Evolutionary conservation across 805 yeast species (phyloP).

Genomic region (Citeromyces matritensis): DNA sequence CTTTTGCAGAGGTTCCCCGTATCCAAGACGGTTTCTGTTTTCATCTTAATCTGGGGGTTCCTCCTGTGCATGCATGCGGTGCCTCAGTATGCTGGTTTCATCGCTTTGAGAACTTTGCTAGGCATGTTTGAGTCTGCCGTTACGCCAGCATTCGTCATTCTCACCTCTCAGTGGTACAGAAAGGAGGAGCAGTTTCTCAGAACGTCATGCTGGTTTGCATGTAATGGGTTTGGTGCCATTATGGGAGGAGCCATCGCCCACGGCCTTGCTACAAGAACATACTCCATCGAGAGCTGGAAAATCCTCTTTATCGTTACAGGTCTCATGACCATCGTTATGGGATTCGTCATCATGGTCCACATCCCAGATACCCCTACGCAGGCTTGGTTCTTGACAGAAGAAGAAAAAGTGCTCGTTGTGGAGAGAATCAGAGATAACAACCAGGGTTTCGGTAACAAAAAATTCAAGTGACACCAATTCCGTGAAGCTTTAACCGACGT

Average conservation of each 20-base stretch:
- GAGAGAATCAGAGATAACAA: slow-evolving; percentile 37
- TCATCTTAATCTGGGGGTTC: slow-evolving; percentile 16
- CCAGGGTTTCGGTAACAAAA: slow-evolving; percentile 41
- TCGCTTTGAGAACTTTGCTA: slow-evolving; percentile 25
- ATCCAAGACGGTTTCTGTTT: slow-evolving; percentile 13
- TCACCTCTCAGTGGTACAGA: slow-evolving; percentile 41
- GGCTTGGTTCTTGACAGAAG: slow-evolving; percentile 21
- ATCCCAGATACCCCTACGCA: slow-evolving; percentile 27
- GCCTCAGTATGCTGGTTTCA: slow-evolving; percentile 24
- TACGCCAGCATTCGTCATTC: slow-evolving; percentile 36
- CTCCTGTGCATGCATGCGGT: slow-evolving; percentile 15
- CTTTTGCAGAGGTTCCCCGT: slow-evolving; percentile 16
- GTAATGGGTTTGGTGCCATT: slow-evolving; percentile 24
- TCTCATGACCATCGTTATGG: slow-evolving; percentile 31
- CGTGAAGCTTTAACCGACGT: slow-evolving; percentile 32
- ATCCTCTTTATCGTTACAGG: slow-evolving; percentile 43
- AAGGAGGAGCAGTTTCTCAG: slow-evolving; percentile 26
- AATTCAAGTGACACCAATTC: slow-evolving; percentile 39
- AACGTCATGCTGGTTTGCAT: slow-evolving; percentile 22
- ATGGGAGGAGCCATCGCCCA: slow-evolving; percentile 36
- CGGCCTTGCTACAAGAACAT: slow-evolving; percentile 27
- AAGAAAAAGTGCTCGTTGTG: slow-evolving; percentile 28
- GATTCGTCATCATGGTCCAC: slow-evolving; percentile 26
- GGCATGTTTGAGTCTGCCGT: slow-evolving; percentile 36
- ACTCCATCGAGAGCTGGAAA: slow-evolving; percentile 35